Evolutionary conservation across 805 yeast genomes (phyloP), one percentile per base, ranked within the genome.

Genomic region (Myxozyma nipponensis): DNA sequence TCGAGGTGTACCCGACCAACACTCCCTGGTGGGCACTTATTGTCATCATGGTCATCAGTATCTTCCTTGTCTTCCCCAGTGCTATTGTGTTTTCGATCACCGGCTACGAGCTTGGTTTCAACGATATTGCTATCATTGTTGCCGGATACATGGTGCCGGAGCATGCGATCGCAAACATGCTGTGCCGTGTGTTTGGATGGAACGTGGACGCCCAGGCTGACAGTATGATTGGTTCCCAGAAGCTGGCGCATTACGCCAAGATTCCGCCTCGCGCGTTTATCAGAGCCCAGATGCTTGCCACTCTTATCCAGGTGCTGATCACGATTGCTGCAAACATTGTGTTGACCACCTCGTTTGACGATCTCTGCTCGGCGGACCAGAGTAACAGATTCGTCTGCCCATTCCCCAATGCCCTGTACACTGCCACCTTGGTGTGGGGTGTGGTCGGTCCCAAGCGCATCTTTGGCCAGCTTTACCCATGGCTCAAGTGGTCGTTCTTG

Each of bases 11-110:
- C 67, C 69, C 66, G 22, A 71, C 70, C 60, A 76, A 77, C 47
- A 76, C 82, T 1, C 84, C 85, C 1, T 70, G 78, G 25, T 82
- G 83, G 83, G 82, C 83, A 1, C 68, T 83, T 21, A 70, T 81
- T 50, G 74, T 82, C 53, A 81, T 83, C 1, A 67, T 82, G 9
- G 68, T 72, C 13, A 72, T 83, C 52, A 78, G 82, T 46, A 64
- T 77, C 37, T 64, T 79, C n/a, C 76, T 82, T 61, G 66, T 83
- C 43, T 68, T 84, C 40, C 89, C 89, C 6, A 71, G 81, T 25
- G 82, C 83, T 1, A 69, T 83, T 19, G 74, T 83, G 44, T 77
- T 75, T 21, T 83, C 86, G 3, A 75, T 79, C 26, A 81, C 88
- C 0, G 83, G 83, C 67, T 76, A 71, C 44, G 62, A 75, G 2